A percentile compares a stretch with the other conserved stretches of the same genome.
These are phyloP conservation scores for Penicillium longicatenatum DNA, from an alignment of 495 filamentous ascomycete genomes.

Conservation along the genomic window DNA sequence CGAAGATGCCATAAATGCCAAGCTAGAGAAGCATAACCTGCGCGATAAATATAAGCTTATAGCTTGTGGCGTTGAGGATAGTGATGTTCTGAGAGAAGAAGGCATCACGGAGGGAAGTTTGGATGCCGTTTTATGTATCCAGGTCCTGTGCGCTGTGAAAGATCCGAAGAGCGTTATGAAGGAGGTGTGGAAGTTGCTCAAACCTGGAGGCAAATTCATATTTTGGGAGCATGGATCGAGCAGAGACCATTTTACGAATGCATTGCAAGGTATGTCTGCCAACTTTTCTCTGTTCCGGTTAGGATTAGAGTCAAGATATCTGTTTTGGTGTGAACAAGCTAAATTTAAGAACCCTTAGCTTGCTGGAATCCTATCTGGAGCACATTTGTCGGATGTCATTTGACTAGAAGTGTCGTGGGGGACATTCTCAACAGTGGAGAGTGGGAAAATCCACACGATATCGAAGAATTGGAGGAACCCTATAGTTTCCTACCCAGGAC, in stretches of 20 bases:
- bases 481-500: constrained; percentile 24
- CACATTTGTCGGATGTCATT: constrained; percentile 25
- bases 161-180: constrained; percentile 27
- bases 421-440: constrained; percentile 28
- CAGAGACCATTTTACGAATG: constrained; percentile 27
- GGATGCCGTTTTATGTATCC: constrained; percentile 32
- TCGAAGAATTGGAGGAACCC: constrained; percentile 23
- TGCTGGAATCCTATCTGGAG: constrained; percentile 30
- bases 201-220: constrained; percentile 40
- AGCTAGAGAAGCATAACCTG: constrained; percentile 27
- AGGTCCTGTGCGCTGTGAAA: constrained; percentile 32
- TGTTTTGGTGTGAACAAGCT: constrained; percentile 5
- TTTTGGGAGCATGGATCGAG: constrained; percentile 48
- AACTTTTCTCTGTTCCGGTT: neutral
- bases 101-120: constrained; percentile 42
- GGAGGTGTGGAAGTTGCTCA: constrained; percentile 31
- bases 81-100: constrained; percentile 30
- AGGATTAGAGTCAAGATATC: no score
- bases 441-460: constrained; percentile 28
- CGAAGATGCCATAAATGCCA: constrained; percentile 21
- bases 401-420: constrained; percentile 23
- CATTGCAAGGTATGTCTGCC: constrained; percentile 30
- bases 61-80: constrained; percentile 39
- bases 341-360: constrained; percentile 18
- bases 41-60: constrained; percentile 43